phyloP scores from a whole-genome alignment of 495 filamentous ascomycete genomes.

The Tuber brumale region DNA sequence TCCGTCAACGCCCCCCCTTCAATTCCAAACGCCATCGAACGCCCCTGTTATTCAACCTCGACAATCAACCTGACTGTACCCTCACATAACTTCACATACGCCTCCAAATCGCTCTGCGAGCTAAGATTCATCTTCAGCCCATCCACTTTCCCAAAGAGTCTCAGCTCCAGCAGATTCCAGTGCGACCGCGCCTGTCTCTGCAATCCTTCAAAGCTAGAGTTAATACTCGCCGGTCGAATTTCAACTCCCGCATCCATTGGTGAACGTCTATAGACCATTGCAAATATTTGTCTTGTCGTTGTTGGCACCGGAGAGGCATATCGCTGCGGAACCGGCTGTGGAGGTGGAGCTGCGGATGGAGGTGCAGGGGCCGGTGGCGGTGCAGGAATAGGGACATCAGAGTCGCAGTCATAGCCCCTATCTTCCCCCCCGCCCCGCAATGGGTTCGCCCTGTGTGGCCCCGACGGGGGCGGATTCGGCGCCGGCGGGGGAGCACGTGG shows the following conservation, averaged over 20 bases:
- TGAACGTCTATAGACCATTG: constrained; percentile 20
- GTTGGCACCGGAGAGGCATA: not conserved
- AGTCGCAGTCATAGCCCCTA: not conserved
- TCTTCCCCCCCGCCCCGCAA: not conserved
- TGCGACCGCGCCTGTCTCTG: constrained; percentile 22
- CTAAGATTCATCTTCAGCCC: constrained; percentile 29
- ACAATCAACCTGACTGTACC: constrained; percentile 23
- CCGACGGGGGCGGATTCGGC: constrained; percentile 13
- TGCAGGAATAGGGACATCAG: not conserved
- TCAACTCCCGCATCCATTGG: constrained; percentile 21
- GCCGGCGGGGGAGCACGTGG: constrained; percentile 19
- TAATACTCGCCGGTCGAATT: constrained; percentile 25
- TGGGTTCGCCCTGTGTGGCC: constrained; percentile 8
- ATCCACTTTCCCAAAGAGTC: constrained; percentile 21
- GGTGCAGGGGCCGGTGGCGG: constrained; percentile 7
- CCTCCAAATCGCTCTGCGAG: constrained; percentile 21
- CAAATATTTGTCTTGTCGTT: constrained; percentile 19
- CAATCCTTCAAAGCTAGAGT: constrained; percentile 16
- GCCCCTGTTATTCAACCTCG: constrained; percentile 13
- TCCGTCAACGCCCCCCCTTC: not conserved
- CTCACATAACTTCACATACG: constrained; percentile 23
- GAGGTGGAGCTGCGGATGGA: constrained; percentile 8
- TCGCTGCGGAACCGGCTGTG: not conserved
- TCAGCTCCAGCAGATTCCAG: constrained; percentile 23
- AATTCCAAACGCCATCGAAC: not conserved